A percentile compares a stretch with the other conserved stretches of the same genome.
Evolutionary conservation across 2,329 filamentous ascomycete species (phyloP).

Genomic region (Penicillium sp.): DNA sequence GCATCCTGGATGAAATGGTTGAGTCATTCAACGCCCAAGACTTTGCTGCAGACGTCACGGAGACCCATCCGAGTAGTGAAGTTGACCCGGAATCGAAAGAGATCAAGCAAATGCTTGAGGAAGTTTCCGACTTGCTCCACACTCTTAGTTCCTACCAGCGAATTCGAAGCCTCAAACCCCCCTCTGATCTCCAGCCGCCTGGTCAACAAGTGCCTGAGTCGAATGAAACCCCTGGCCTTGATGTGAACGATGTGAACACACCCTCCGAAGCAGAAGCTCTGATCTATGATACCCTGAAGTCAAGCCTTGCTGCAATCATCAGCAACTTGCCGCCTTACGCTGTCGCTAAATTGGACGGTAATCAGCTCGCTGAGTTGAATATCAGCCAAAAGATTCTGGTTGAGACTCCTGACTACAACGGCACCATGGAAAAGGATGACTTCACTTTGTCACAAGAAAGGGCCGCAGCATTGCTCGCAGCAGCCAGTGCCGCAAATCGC

Average conservation of each 20-base stretch:
- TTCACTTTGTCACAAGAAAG: slow-evolving; percentile 46
- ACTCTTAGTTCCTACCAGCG: slow-evolving; percentile 55
- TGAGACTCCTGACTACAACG: slow-evolving; percentile 63
- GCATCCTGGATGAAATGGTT: slow-evolving; percentile 36
- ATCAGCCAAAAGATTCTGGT: slow-evolving; percentile 71
- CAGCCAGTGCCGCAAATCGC: slow-evolving; percentile 26
- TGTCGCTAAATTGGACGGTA: slow-evolving; percentile 75
- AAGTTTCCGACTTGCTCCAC: slow-evolving; percentile 53
- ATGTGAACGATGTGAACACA: slow-evolving; percentile 38
- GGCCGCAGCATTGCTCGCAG: slow-evolving; percentile 26
- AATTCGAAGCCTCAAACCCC: slow-evolving; percentile 46
- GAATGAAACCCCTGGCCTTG: slow-evolving; percentile 18
- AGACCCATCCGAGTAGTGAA: slow-evolving; percentile 18
- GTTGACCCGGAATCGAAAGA: slow-evolving; percentile 38
- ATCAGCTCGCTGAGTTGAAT: slow-evolving; percentile 72
- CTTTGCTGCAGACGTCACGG: slow-evolving; percentile 19
- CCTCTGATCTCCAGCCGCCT: slow-evolving; percentile 5
- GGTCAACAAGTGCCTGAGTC: slow-evolving; percentile 27
- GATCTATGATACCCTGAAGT: slow-evolving; percentile 64
- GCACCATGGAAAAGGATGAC: slow-evolving; percentile 77
- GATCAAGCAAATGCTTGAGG: slow-evolving; percentile 45
- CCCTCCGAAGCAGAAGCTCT: slow-evolving; percentile 50
- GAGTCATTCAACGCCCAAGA: slow-evolving; percentile 35
- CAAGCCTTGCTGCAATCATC: slow-evolving; percentile 65
- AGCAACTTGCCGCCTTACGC: slow-evolving; percentile 71